Base-by-base conservation (phyloP, 192 early-diverging fungal genomes). In the Allomyces macrogynus region DNA sequence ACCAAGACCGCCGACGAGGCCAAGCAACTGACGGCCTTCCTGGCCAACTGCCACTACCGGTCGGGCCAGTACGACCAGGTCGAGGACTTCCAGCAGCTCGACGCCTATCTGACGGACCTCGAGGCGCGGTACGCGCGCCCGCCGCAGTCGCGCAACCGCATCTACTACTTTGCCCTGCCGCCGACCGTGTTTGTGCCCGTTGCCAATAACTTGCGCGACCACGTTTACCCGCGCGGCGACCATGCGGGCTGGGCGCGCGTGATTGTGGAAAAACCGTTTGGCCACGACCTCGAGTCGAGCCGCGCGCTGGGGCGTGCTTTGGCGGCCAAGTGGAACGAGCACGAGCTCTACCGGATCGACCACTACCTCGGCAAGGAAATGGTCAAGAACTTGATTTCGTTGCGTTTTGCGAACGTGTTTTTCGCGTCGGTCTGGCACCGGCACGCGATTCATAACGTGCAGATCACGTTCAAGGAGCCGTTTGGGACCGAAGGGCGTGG, bases 351-450 rank as follows among this genome's bases (percentile, higher is more conserved):
- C 80, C 87, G 95, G 64, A 98, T 98, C 68, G 95, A 98, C 73
- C 95, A 98, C 74, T 98, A 98, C 68, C 84, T 97, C 42, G 95
- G 95, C 67, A 97, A 97, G 74, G 95, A 97, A 71, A 97, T 97
- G 95, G 93, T 97, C 68, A 97, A 97, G 77, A 95, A 95, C 72
- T 75, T 97, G 63, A 88, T 93, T 81, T 85, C 89, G 10, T 68
- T 97, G 65, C 84, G 94, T 42, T 95, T 97, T 71, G 91, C 89
- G 63, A 97, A 97, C 74, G 81, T 91, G 5, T 89, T 97, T 63
- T 92, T 95, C 72, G 89, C 91, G 25, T 81, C 89, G 10, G 80
- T 93, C 64, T 98, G 95, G 95, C 86, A 92, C 75, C 81, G 86
- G 54, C 75, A 81, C 49, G 81, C 85, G 75, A 92, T 98, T 62